Base-by-base conservation (phyloP, 140 eudicot genomes). In the Bidens hawaiensis region DNA sequence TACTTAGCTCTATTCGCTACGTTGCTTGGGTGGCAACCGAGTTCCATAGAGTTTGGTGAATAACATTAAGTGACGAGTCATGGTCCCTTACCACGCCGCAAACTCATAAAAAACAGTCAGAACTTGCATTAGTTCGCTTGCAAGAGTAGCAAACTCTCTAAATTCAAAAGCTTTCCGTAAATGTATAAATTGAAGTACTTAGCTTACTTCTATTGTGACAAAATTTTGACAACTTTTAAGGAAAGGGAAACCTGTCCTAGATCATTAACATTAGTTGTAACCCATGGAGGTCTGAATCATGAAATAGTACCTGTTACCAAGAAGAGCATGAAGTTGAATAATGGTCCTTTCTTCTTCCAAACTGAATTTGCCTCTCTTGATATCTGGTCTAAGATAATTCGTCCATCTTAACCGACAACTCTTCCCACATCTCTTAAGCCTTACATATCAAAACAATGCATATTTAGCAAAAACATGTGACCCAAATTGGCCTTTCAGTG, bases 351-450 rank as follows among this genome's bases (percentile, higher is more conserved):
- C 94, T 72, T 84, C 94, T 65, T 84, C 83, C 60, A 72, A 50
- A 71, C 78, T 84, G 46, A 84, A 81, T 58, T 84, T 81, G 43
- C 94, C 94, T 62, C 94, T 81, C 76, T 78, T 81, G 64, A 84
- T 84, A 62, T 84, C 88, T 3, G 94, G 94, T 56, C 94, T 67
- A 8, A 85, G 61, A 59, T 85, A 85, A 64, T 85, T 85, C 1
- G 88, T 81, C 94, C 94, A 85, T 63, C 94, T 76, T 28, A 85
- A 56, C 18, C 94, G 70, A 36, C 94, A 85, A 55, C 94, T 85
- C 70, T 85, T 85, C 40, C 94, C 94, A 72, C 94, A 85, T 66
- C 94, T 73, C 61, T 70, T 75, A 12, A 85, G 83, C 74, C 94
- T 85, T 81, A 53, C 19, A 48, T 28, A 65, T 15, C 59, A 34